Evolutionary conservation across 352 stramenopile species (phyloP).

Genomic region (Thalassiosira oceanica): DNA sequence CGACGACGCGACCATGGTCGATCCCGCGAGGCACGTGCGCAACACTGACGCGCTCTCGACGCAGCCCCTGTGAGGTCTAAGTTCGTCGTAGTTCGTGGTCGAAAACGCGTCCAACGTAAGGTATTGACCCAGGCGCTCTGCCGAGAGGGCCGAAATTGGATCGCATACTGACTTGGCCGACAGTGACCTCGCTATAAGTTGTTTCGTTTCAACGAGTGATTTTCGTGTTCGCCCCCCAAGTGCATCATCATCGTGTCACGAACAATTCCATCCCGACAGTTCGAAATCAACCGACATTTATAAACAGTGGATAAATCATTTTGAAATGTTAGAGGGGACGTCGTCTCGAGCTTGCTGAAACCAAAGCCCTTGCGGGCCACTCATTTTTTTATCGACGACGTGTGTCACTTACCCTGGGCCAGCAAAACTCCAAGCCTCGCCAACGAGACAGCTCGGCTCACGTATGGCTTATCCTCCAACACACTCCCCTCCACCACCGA

Average conservation of each 20-base stretch:
- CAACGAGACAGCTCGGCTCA: constrained; percentile 24
- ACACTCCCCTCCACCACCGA: constrained; percentile 5
- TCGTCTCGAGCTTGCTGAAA: too few relatives aligned
- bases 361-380: too few relatives aligned
- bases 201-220: too few relatives aligned
- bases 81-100: constrained; percentile 46
- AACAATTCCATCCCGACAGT: too few relatives aligned
- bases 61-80: constrained; percentile 51
- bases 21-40: constrained; percentile 37
- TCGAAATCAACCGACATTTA: too few relatives aligned
- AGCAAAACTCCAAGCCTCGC: constrained; percentile 31
- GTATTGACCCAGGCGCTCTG: constrained; percentile 21
- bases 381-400: too few relatives aligned
- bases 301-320: too few relatives aligned
- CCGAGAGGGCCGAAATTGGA: constrained; percentile 41
- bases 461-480: constrained; percentile 21
- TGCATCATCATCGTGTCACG: too few relatives aligned
- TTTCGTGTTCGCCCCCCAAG: too few relatives aligned
- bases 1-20: constrained; percentile 7
- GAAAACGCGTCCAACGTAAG: constrained; percentile 26
- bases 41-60: constrained; percentile 45
- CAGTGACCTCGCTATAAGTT: constrained; percentile 14
- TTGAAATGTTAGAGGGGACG: too few relatives aligned
- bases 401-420: constrained; percentile 18
- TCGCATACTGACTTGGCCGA: constrained; percentile 29